Evolutionary conservation across 345 rosid species (phyloP).

Genomic region (Erysimum cheiranthoides): DNA sequence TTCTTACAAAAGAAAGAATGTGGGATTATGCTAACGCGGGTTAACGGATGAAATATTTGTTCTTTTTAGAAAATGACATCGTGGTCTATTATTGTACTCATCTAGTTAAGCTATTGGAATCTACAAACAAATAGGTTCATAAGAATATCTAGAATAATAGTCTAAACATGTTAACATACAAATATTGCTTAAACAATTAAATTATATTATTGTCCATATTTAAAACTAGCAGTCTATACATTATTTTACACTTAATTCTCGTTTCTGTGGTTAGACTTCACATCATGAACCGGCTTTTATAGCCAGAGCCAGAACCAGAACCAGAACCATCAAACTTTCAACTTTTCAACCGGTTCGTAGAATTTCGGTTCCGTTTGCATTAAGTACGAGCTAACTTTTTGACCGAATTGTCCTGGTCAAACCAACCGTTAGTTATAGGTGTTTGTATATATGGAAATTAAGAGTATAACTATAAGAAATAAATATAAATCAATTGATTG

Average conservation of each 20-base stretch:
- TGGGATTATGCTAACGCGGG: not conserved
- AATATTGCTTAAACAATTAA: too few relatives aligned
- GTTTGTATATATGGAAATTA: conserved; percentile 31
- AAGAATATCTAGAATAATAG: too few relatives aligned
- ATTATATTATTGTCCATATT: too few relatives aligned
- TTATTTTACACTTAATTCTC: not conserved
- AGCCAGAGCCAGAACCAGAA: conserved; percentile 13
- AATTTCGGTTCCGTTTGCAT: conserved; percentile 38
- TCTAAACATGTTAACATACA: too few relatives aligned
- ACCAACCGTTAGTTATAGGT: conserved; percentile 33
- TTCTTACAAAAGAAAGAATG: not conserved
- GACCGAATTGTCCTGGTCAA: conserved; percentile 18
- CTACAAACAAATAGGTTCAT: too few relatives aligned
- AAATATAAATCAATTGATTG: not conserved
- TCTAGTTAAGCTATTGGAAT: not conserved
- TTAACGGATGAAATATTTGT: too few relatives aligned
- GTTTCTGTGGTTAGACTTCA: conserved; percentile 8
- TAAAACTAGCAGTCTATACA: too few relatives aligned
- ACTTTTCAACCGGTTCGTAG: conserved; percentile 25
- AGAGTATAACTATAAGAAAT: conserved; percentile 15
- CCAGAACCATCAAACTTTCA: conserved; percentile 41
- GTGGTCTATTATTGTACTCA: not conserved
- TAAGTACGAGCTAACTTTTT: conserved; percentile 37
- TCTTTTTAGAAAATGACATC: not conserved
- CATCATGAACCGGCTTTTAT: conserved; percentile 1